Evolutionary conservation across 2,329 filamentous ascomycete genomes (phyloP), one percentile per base, ranked within the genome.

Genomic region (Talaromyces islandicus): DNA sequence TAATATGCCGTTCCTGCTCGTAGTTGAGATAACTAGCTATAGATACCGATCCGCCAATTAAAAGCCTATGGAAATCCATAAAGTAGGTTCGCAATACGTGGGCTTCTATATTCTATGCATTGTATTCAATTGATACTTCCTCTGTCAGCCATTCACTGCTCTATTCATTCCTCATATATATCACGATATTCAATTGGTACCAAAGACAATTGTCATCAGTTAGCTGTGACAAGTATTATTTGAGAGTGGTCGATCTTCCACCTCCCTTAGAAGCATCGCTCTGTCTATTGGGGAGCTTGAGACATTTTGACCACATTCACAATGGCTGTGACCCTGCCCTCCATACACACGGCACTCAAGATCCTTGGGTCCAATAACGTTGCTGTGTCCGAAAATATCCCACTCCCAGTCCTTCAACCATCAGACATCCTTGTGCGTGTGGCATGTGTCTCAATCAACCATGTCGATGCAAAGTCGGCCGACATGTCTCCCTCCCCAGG

Each of bases 401-500:
- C 41, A 11, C 41, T 43, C 1, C 41, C 41, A 21, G 41, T 21
- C 41, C n/a, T 43, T 43, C 41, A 43, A 11, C 41, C n/a, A 21
- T 43, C 10, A 21, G 41, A 43, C 7, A 21, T 43, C 21, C 41
- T 43, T 43, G 41, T 43, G 14, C 41, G 41, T 4, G 41, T 43
- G 41, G 41, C 41, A 43, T 43, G 41, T 14, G 21, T 43, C 9
- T 43, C 41, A 21, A 43, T 43, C 19, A 43, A 43, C n/a, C 41
- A 43, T 43, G 41, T 43, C 41, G 41, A 43, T n/a, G 41, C 41
- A 43, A 43, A 43, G 41, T 43, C 41, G n/a, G 41, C 41, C 19
- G 41, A 43, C 5, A 43, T 43, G 41, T 67, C 65, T 29, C 64
- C 67, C 0, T 67, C 64, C 0, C 63, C 60, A 4, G 67, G 66